A percentile compares a stretch with the other conserved stretches of the same genome.
Conservation (phyloP, 2,329 filamentous ascomycete genomes). For the Fusarium anguioides region DNA sequence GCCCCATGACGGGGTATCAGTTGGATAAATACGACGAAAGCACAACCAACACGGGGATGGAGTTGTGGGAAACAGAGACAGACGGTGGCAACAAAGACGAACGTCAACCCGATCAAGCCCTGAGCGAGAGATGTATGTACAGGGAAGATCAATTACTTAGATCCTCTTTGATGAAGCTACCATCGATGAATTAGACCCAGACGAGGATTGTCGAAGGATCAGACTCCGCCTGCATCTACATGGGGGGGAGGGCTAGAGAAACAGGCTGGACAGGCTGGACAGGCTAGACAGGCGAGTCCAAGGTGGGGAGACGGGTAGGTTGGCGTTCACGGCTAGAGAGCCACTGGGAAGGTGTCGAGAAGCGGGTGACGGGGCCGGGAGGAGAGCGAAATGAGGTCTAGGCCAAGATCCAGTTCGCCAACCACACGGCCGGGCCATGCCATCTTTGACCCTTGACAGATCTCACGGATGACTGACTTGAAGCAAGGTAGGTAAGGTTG, state of each 20-base stretch:
- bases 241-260: slow-evolving; percentile 30
- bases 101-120: slow-evolving; percentile 26
- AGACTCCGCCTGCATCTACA: slow-evolving; percentile 45
- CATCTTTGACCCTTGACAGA: slow-evolving; percentile 43
- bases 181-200: slow-evolving; percentile 44
- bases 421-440: slow-evolving; percentile 45
- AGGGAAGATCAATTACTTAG: slow-evolving; percentile 41
- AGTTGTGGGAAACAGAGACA: slow-evolving; percentile 30
- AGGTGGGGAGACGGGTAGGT: slow-evolving; percentile 44
- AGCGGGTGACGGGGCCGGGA: slow-evolving; percentile 46
- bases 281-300: slow-evolving; percentile 10
- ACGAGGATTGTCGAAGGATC: slow-evolving; percentile 45
- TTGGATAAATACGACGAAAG: slow-evolving; percentile 38
- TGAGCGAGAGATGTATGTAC: slow-evolving; percentile 19
- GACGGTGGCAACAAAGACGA: slow-evolving; percentile 39
- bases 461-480: slow-evolving; percentile 35
- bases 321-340: slow-evolving; percentile 37
- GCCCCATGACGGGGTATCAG: slow-evolving; percentile 34
- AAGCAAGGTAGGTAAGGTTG: slow-evolving; percentile 10
- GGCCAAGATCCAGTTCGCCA: slow-evolving; percentile 43
- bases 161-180: slow-evolving; percentile 40
- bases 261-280: slow-evolving; percentile 31
- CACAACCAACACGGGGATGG: slow-evolving; percentile 30
- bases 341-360: slow-evolving; percentile 45
- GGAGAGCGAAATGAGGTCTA: slow-evolving; percentile 46